Percentiles rank a stretch among this genome's conserved stretches.
These are phyloP conservation scores for Hawksworthiomyces lignivorus DNA, from an alignment of 2,329 filamentous ascomycete genomes.

Conservation along the genomic window DNA sequence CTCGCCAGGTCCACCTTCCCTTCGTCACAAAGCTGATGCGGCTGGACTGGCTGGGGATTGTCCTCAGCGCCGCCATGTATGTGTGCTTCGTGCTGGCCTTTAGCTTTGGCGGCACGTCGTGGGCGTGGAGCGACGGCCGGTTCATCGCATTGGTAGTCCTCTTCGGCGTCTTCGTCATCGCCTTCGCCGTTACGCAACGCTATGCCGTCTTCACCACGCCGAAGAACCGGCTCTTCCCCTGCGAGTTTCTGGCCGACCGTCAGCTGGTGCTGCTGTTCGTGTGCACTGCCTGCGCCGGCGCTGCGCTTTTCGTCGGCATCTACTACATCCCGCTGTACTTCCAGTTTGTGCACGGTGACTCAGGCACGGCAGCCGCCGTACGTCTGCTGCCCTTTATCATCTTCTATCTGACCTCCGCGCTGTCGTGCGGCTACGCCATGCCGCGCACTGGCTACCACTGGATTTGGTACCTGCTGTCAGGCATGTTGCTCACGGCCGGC, in stretches of 20 bases:
- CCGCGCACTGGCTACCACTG: slow-evolving; percentile 28
- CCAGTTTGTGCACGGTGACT: slow-evolving; percentile 36
- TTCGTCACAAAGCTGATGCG: slow-evolving; percentile 19
- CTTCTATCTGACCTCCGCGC: slow-evolving; percentile 24
- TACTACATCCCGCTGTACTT: slow-evolving; percentile 49
- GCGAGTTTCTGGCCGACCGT: slow-evolving; percentile 32
- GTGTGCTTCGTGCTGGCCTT: slow-evolving; percentile 38
- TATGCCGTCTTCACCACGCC: slow-evolving; percentile 32
- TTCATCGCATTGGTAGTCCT: slow-evolving; percentile 14
- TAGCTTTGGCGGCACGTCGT: slow-evolving; percentile 41
- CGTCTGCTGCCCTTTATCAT: slow-evolving; percentile 32
- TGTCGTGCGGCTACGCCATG: slow-evolving; percentile 28
- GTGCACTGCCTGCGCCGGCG: slow-evolving; percentile 20
- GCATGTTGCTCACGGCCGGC: slow-evolving; percentile 26
- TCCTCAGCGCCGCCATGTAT: slow-evolving; percentile 34
- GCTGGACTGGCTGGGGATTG: slow-evolving; percentile 36
- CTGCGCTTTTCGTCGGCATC: slow-evolving; percentile 22
- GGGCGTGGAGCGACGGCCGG: slow-evolving; percentile 32
- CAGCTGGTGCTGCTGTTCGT: slow-evolving; percentile 35
- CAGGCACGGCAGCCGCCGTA: slow-evolving; percentile 27
- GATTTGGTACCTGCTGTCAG: slow-evolving; percentile 31
- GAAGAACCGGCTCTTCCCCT: slow-evolving; percentile 35
- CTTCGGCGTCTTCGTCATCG: slow-evolving; percentile 27
- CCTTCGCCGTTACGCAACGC: slow-evolving; percentile 38
- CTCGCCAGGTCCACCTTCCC: slow-evolving; percentile 13